Percentiles rank a stretch among this genome's conserved stretches.
phyloP scores from a whole-genome alignment of 2,329 filamentous ascomycete species.

The Fusarium hostae region DNA sequence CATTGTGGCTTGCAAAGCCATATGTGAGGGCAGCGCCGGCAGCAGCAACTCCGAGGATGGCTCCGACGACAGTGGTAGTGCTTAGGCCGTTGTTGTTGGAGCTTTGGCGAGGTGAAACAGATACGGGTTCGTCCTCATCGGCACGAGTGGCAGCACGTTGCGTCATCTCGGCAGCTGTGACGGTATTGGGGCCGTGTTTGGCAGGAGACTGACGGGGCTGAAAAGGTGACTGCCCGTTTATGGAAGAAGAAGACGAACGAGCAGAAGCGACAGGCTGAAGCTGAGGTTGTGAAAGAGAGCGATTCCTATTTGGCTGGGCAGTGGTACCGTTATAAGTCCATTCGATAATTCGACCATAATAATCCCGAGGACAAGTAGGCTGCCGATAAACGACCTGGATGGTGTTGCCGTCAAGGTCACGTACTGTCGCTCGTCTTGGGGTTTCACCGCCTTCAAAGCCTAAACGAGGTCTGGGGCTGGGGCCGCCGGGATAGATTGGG shows the following conservation, averaged over 20 bases:
- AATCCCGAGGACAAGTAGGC: conserved; percentile 44
- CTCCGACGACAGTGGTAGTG: conserved; percentile 76
- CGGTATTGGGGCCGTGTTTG: conserved; percentile 37
- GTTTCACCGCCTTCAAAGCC: conserved; percentile 46
- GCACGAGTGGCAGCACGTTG: conserved; percentile 35
- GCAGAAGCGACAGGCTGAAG: conserved; percentile 31
- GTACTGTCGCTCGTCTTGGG: conserved; percentile 64
- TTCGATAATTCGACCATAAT: conserved; percentile 58
- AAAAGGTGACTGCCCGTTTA: conserved; percentile 36
- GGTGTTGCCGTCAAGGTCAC: conserved; percentile 85
- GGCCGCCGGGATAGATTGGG: conserved; percentile 32
- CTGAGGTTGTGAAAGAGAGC: conserved; percentile 40
- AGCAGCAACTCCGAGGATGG: conserved; percentile 83
- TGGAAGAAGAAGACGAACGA: conserved; percentile 37
- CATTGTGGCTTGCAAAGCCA: conserved; percentile 67
- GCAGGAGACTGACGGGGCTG: conserved; percentile 32
- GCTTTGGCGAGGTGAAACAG: conserved; percentile 49
- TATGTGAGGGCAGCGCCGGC: conserved; percentile 75
- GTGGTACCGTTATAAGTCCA: conserved; percentile 61
- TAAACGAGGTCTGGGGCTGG: conserved; percentile 47
- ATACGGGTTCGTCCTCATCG: conserved; percentile 34
- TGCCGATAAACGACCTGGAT: conserved; percentile 77
- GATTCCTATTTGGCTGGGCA: conserved; percentile 27
- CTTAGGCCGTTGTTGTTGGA: conserved; percentile 57
- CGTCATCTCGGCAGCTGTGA: conserved; percentile 40